Conservation (phyloP, 2,329 filamentous ascomycete genomes). For the Claviceps pazoutovae region DNA sequence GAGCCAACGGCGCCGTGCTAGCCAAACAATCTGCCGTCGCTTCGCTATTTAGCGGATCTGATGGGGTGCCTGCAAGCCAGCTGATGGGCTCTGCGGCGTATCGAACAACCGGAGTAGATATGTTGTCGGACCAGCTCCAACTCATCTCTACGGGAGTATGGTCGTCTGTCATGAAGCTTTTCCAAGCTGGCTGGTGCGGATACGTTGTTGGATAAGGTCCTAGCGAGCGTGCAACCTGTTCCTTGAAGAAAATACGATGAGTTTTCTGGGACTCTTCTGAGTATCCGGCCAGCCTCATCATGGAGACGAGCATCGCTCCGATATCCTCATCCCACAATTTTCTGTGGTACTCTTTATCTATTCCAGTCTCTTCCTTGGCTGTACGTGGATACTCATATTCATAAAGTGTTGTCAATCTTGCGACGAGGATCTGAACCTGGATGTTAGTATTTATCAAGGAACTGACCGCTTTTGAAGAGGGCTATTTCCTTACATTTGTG, state of each 20-base stretch:
- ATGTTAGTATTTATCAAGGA: neutral
- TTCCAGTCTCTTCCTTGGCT: neutral
- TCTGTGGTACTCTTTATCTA: neutral
- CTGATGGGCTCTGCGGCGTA: slow-evolving; percentile 21
- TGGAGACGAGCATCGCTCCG: neutral
- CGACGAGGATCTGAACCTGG: neutral
- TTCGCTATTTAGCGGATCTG: slow-evolving; percentile 10
- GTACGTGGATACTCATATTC: too few relatives aligned
- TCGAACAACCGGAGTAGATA: slow-evolving; percentile 14
- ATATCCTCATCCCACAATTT: neutral
- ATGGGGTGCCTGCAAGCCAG: slow-evolving; percentile 12
- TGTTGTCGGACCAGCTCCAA: slow-evolving; percentile 18
- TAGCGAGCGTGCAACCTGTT: neutral
- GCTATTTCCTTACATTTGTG: neutral
- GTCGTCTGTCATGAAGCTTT: slow-evolving; percentile 28
- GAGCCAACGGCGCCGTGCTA: neutral
- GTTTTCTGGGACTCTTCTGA: neutral
- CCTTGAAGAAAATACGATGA: neutral
- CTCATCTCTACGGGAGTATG: slow-evolving; percentile 23
- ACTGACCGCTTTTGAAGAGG: neutral
- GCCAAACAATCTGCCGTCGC: neutral
- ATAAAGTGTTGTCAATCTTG: neutral
- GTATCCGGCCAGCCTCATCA: neutral
- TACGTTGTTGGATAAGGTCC: neutral
- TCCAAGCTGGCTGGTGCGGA: slow-evolving; percentile 11